Evolutionary conservation across 768 basidiomycete genomes (phyloP).

Genomic region (Agaricus sinodeliciosus): DNA sequence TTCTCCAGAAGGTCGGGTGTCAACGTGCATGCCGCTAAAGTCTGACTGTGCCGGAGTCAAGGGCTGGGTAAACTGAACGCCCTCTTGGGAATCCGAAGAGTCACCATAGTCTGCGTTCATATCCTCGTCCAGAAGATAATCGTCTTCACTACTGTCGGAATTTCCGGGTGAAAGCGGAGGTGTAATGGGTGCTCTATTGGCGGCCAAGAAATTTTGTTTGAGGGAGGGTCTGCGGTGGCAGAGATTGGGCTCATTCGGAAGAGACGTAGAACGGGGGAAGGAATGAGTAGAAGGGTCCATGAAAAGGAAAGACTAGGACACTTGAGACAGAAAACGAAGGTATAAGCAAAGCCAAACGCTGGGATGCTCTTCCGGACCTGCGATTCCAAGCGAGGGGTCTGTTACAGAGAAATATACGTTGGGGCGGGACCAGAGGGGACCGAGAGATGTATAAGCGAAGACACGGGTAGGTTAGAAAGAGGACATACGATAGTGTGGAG

Average conservation of each 20-base stretch:
- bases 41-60: constrained; percentile 10
- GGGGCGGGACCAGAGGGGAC: too few species aligned
- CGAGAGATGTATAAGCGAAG: too few species aligned
- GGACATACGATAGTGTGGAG: too few species aligned
- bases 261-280: constrained; percentile 27
- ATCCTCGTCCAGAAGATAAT: constrained; percentile 10
- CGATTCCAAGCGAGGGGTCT: too few species aligned
- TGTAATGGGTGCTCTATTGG: constrained; percentile 12
- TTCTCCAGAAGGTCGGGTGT: constrained; percentile 5
- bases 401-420: too few species aligned
- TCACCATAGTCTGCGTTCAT: constrained; percentile 6
- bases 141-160: constrained; percentile 9
- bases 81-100: constrained; percentile 2
- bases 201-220: background rate
- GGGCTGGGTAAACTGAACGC: background rate
- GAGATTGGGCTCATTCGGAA: constrained; percentile 13
- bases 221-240: background rate
- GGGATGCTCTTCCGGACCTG: background rate
- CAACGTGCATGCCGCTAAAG: constrained; percentile 6
- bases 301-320: background rate
- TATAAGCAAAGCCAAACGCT: background rate
- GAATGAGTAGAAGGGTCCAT: constrained; percentile 11
- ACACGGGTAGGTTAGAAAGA: too few species aligned
- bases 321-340: background rate
- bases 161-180: constrained; percentile 14